phyloP scores from a whole-genome alignment of 2,329 filamentous ascomycete genomes.

The Aureobasidium leucospermi region DNA sequence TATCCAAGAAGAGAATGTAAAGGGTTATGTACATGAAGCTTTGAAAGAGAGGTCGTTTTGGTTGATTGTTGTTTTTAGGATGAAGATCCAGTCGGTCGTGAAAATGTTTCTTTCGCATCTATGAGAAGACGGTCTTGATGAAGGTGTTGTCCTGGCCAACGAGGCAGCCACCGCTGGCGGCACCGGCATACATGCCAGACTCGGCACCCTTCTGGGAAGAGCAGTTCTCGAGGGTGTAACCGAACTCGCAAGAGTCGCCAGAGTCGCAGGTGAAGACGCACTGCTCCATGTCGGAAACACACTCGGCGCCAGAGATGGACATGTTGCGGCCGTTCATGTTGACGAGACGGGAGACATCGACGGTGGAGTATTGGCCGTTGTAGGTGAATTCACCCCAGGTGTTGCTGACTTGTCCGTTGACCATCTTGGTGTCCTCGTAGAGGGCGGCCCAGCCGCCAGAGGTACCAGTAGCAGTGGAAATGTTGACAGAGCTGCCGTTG shows the following conservation, averaged over 20 bases:
- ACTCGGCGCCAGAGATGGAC: constrained; percentile 5
- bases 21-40: constrained; percentile 10
- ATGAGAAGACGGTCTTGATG: constrained; percentile 9
- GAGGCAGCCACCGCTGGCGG: constrained; percentile 12
- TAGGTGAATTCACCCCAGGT: constrained; percentile 18
- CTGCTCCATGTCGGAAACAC: constrained; percentile 7
- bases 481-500: constrained; percentile 11
- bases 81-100: not conserved
- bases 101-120: not conserved
- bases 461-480: constrained; percentile 15
- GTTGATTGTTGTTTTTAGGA: not conserved
- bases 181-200: constrained; percentile 11
- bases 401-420: constrained; percentile 17
- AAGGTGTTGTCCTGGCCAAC: constrained; percentile 14
- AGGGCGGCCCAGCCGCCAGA: constrained; percentile 17
- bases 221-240: constrained; percentile 14
- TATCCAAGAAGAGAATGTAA: constrained; percentile 12
- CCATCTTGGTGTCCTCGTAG: constrained; percentile 15
- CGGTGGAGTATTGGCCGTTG: constrained; percentile 15
- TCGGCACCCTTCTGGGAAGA: constrained; percentile 7
- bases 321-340: constrained; percentile 17
- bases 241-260: constrained; percentile 3
- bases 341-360: constrained; percentile 16
- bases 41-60: not conserved
- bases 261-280: constrained; percentile 13